Evolutionary conservation across 768 basidiomycete species (phyloP).

Genomic region (Pleurotus eryngii): DNA sequence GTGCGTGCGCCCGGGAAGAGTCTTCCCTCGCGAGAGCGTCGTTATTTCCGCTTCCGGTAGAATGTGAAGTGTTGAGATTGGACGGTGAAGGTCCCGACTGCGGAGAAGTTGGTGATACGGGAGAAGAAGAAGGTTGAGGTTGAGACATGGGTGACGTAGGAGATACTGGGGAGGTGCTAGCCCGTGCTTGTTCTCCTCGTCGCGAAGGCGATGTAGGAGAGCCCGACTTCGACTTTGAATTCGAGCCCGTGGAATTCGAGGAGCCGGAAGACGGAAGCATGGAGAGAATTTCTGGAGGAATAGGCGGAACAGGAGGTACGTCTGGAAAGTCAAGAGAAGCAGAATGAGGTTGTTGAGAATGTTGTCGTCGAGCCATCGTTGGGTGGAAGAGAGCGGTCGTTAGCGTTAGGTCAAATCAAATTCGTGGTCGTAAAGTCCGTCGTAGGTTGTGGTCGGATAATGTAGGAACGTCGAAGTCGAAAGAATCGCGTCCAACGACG

Average conservation of each 20-base stretch:
- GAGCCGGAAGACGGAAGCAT: not conserved
- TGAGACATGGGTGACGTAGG: slow-evolving; percentile 1
- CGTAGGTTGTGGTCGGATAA: not conserved
- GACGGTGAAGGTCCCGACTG: not conserved
- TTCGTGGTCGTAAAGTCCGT: not conserved
- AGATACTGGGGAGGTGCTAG: not conserved
- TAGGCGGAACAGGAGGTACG: slow-evolving; percentile 2
- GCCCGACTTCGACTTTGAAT: not conserved
- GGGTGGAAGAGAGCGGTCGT: not conserved
- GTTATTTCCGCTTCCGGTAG: not conserved
- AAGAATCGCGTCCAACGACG: not conserved
- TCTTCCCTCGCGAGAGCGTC: not conserved
- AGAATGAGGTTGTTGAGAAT: not conserved
- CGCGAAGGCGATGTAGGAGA: not conserved
- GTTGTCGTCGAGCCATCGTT: not conserved
- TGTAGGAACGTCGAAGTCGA: not conserved
- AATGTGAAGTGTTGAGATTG: not conserved
- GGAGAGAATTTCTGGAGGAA: not conserved
- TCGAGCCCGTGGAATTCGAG: slow-evolving; percentile 1
- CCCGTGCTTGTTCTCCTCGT: not conserved
- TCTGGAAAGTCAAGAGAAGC: not conserved
- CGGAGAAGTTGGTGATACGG: slow-evolving; percentile 3
- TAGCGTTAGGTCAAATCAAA: not conserved
- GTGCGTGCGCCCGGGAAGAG: not conserved
- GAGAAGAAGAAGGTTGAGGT: slow-evolving; percentile 1